Evolutionary conservation across 352 stramenopile species (phyloP), one percentile per base, ranked within the genome.

Genomic region (Phytophthora tubulina): DNA sequence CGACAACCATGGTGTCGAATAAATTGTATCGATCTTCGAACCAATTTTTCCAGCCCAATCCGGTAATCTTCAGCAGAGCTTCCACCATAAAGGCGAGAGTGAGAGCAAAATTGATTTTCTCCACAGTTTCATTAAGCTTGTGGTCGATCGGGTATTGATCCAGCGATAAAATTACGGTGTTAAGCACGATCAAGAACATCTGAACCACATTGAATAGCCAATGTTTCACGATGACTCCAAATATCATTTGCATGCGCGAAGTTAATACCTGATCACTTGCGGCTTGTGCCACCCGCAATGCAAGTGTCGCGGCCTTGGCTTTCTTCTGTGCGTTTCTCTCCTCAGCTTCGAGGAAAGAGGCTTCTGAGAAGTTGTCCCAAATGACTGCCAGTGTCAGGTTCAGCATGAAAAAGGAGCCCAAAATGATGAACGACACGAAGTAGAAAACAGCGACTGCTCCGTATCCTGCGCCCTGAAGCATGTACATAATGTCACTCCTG

Each of bases 371-470:
- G 54, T 92, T 91, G 31, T 92, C 85, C 79, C 85, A 97, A 66
- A 98, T 94, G 39, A 98, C 94, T 27, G 93, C 93, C 15, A 98
- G 77, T 6, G 89, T 89, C 30, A 98, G 71, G 60, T 98, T 97
- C 27, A 98, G 81, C 76, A 97, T 88, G 72, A 98, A 97, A 72
- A 93, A 98, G 8, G 89, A 94, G 14, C 90, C 95, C 49, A 97
- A 78, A 36, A 97, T 79, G 55, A 98, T 89, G 42, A 98, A 91
- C 1, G 87, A 82, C 27, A 96, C 85, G 45, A 98, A 98, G 68
- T 93, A 98, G 13, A 96, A 50, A 8, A 82, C 82, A 2, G 79
- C 73, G 13, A 85, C 69, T 6, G 81, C 53, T 55, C 85, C 58
- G 48, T 80, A 83, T 21, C 81, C 76, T 13, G 84, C 78, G 15